phyloP scores from a whole-genome alignment of 2,329 filamentous ascomycete genomes.

The Talaromyces sp. region DNA sequence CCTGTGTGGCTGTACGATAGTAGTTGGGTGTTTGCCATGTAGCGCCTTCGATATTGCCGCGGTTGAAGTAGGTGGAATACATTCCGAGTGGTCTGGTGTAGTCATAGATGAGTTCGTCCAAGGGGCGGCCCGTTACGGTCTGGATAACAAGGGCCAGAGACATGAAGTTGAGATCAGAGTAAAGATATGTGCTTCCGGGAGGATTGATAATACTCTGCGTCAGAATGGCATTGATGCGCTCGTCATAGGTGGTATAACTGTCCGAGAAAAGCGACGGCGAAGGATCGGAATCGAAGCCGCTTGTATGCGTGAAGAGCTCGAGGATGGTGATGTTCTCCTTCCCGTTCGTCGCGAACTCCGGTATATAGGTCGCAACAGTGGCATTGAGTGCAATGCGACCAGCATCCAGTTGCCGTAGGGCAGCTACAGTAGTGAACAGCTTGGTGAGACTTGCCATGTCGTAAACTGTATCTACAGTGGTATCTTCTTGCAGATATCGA shows the following conservation, averaged over 20 bases:
- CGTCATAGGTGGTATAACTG: constrained; percentile 22
- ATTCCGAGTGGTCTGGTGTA: constrained; percentile 26
- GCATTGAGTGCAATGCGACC: constrained; percentile 22
- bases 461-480: constrained; percentile 34
- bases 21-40: constrained; percentile 19
- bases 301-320: constrained; percentile 32
- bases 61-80: constrained; percentile 31
- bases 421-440: constrained; percentile 33
- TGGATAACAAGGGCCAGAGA: constrained; percentile 28
- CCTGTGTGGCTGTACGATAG: constrained; percentile 26
- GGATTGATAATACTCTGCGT: constrained; percentile 22
- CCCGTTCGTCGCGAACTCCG: constrained; percentile 29
- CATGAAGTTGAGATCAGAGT: constrained; percentile 36
- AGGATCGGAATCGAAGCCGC: constrained; percentile 29
- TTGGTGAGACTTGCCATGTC: constrained; percentile 39
- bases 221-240: constrained; percentile 25
- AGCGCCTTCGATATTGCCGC: constrained; percentile 27
- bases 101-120: constrained; percentile 25
- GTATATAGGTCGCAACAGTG: constrained; percentile 29
- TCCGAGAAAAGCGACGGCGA: constrained; percentile 22
- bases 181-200: constrained; percentile 27
- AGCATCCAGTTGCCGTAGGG: constrained; percentile 28
- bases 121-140: constrained; percentile 21
- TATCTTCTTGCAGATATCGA: constrained; percentile 21
- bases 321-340: constrained; percentile 32